Conservation (phyloP, 2,329 filamentous ascomycete species). For the Pyrenophora graminea region DNA sequence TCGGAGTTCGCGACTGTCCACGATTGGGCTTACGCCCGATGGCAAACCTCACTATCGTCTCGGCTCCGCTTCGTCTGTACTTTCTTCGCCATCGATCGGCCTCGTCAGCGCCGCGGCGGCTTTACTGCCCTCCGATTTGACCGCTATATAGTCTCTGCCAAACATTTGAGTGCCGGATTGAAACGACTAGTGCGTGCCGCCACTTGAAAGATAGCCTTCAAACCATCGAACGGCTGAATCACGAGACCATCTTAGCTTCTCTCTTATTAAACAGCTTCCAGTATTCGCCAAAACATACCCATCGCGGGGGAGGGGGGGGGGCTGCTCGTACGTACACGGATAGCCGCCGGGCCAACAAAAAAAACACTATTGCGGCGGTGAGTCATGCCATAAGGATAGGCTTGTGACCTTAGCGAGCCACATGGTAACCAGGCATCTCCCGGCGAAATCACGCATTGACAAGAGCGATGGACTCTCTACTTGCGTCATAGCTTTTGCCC, state of each 20-base stretch:
- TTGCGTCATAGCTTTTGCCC: slow-evolving; percentile 27
- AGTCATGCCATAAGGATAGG: slow-evolving; percentile 27
- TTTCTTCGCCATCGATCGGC: slow-evolving; percentile 10
- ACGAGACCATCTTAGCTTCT: slow-evolving; percentile 11
- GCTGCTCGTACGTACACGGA: not conserved
- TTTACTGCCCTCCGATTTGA: slow-evolving; percentile 11
- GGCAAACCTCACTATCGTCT: slow-evolving; percentile 10
- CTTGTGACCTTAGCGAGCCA: slow-evolving; percentile 24
- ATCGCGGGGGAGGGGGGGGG: slow-evolving; percentile 1
- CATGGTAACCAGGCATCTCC: slow-evolving; percentile 20
- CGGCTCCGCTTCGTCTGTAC: slow-evolving; percentile 11
- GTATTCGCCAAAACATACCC: slow-evolving; percentile 1
- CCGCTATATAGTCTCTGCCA: slow-evolving; percentile 1
- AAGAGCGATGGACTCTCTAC: slow-evolving; percentile 18
- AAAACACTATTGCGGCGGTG: slow-evolving; percentile 15
- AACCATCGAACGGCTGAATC: not conserved
- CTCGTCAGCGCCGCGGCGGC: slow-evolving; percentile 15
- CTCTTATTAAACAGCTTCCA: not conserved
- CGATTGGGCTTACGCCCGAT: slow-evolving; percentile 9
- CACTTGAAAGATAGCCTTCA: slow-evolving; percentile 1
- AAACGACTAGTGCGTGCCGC: slow-evolving; percentile 10
- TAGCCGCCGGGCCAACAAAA: slow-evolving; percentile 2
- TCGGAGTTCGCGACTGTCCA: slow-evolving; percentile 9
- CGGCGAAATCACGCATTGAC: slow-evolving; percentile 24
- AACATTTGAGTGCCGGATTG: slow-evolving; percentile 4